Evolutionary conservation across 2,329 filamentous ascomycete genomes (phyloP).

Genomic region (Penicillium decumbens): DNA sequence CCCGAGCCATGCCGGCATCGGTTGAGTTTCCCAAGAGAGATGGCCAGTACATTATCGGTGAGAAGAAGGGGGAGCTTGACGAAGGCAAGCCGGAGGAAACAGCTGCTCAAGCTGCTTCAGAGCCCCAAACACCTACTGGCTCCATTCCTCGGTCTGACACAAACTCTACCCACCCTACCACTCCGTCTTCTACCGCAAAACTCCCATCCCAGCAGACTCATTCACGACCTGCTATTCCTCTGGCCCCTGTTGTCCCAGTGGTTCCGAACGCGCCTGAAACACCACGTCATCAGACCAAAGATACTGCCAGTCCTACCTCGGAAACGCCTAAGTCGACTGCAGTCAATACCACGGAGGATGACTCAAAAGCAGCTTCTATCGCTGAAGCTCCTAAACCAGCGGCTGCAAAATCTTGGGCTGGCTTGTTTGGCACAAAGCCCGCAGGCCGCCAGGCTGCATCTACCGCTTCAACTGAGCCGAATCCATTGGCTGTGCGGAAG

Average conservation of each 20-base stretch:
- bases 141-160: constrained; percentile 56
- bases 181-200: constrained; percentile 50
- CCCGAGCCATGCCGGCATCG: constrained; percentile 33
- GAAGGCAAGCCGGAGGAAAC: constrained; percentile 19
- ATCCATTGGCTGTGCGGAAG: constrained; percentile 47
- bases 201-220: constrained; percentile 30
- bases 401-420: constrained; percentile 64
- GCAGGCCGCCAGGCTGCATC: constrained; percentile 29
- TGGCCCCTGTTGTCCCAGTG: constrained; percentile 49
- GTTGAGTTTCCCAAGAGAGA: constrained; percentile 53
- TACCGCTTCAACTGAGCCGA: constrained; percentile 29
- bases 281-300: constrained; percentile 34
- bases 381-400: constrained; percentile 31
- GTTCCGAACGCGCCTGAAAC: constrained; percentile 37
- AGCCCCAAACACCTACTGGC: constrained; percentile 55
- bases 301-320: constrained; percentile 31
- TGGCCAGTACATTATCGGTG: constrained; percentile 20
- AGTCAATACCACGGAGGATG: constrained; percentile 4
- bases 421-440: constrained; percentile 56
- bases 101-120: constrained; percentile 30
- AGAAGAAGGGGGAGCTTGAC: constrained; percentile 10
- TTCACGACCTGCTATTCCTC: constrained; percentile 40
- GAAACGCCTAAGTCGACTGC: constrained; percentile 33
- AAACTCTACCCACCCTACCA: constrained; percentile 53
- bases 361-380: constrained; percentile 1